Evolutionary conservation across 176 grass and related monocot genomes (phyloP), one percentile per base, ranked within the genome.

Genomic region (Paspalum vaginatum): DNA sequence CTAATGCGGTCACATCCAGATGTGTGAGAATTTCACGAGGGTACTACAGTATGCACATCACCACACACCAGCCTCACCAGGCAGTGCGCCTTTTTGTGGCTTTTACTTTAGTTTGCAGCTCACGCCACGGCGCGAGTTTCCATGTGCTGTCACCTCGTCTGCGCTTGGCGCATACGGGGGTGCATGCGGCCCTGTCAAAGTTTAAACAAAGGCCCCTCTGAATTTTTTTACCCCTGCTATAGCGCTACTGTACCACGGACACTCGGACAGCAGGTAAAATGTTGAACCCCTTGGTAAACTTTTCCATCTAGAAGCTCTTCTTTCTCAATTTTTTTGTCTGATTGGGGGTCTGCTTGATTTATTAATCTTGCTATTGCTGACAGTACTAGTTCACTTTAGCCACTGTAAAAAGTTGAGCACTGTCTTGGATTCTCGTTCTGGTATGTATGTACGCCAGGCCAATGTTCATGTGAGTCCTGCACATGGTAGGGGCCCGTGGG

Each of bases 31-130:
- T 66, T 70, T 71, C 24, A 39, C 44, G 40, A 44, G 40, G 39
- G 20, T 13, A 24, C 2, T 16, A 9, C 73, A 59, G n/a, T 44
- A 21, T 0, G 10, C 62, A 0, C 11, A 5, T 10, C 57, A 38
- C 26, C n/a, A n/a, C n/a, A n/a, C n/a, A n/a, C n/a, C n/a, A n/a
- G n/a, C n/a, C n/a, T n/a, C 41, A 22, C 61, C 67, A 70, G 47
- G 76, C 61, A 61, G 55, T 70, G 70, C 87, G 60, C 46, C 77
- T 76, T 81, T 84, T 85, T 68, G 7, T 80, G 39, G 75, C 87
- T 84, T 84, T 84, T 80, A 65, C 62, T 84, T 80, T 88, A 43
- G 67, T 88, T 76, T 81, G 75, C 71, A 24, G 25, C 14, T 81
- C 87, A 89, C 77, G 69, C 70, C 55, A 80, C 63, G 77, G 63